Evolutionary conservation across 768 basidiomycete species (phyloP).

Genomic region (Tylopilus intermedius): DNA sequence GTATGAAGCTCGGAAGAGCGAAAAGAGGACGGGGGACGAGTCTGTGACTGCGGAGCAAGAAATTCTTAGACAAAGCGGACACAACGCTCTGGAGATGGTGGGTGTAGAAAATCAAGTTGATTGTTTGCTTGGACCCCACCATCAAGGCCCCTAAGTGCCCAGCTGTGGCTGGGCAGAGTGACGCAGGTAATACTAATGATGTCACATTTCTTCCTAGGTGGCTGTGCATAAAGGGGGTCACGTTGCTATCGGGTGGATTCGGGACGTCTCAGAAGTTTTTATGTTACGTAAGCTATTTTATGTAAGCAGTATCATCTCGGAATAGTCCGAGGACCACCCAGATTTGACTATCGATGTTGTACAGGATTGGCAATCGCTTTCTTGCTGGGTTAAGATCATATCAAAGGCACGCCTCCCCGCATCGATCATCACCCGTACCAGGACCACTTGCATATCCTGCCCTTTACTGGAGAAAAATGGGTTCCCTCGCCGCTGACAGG

Average conservation of each 20-base stretch:
- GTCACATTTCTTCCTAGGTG: neutral
- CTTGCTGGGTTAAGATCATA: neutral
- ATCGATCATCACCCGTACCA: neutral
- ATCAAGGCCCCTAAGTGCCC: neutral
- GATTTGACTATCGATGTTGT: no score
- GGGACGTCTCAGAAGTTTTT: no score
- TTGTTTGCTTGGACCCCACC: no score
- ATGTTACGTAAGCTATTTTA: no score
- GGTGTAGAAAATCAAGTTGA: neutral
- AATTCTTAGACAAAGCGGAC: neutral
- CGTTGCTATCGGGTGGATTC: neutral
- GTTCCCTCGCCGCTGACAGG: slow-evolving; percentile 40
- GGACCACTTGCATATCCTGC: neutral
- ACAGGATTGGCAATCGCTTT: neutral
- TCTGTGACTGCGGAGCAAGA: neutral
- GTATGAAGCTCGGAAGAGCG: neutral
- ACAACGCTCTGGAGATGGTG: neutral
- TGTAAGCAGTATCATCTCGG: no score
- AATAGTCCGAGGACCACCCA: no score
- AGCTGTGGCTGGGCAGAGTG: neutral
- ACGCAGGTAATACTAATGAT: neutral
- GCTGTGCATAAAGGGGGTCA: neutral
- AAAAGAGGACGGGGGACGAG: neutral
- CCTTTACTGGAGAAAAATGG: neutral
- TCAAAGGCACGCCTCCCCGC: neutral